phyloP scores from a whole-genome alignment of 305 asterid species.

The Solanum hybrid region DNA sequence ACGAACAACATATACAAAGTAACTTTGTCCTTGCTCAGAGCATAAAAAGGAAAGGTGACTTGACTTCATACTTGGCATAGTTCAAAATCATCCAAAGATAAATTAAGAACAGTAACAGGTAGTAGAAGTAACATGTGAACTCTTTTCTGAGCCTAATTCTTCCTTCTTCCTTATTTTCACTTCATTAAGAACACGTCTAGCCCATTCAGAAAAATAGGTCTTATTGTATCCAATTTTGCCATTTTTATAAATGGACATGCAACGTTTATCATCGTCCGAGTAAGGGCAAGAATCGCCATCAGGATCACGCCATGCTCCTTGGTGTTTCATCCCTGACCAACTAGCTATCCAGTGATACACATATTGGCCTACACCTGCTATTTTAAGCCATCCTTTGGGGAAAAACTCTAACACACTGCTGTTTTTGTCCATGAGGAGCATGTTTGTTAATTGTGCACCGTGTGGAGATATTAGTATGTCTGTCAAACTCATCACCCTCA shows the following conservation, averaged over 20 bases:
- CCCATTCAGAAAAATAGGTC: slow-evolving; percentile 44
- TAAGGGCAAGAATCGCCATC: slow-evolving; percentile 34
- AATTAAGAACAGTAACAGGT: background rate
- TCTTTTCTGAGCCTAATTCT: background rate
- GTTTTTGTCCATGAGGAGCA: slow-evolving; percentile 59
- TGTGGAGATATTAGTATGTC: slow-evolving; percentile 62
- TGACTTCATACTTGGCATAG: background rate
- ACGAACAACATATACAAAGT: too few species aligned
- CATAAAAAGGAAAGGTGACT: too few species aligned
- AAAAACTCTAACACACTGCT: slow-evolving; percentile 67
- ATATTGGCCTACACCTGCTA: slow-evolving; percentile 65
- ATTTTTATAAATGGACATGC: slow-evolving; percentile 47
- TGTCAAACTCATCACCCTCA: slow-evolving; percentile 48
- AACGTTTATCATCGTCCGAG: slow-evolving; percentile 43
- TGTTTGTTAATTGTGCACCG: slow-evolving; percentile 65
- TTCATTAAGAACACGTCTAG: slow-evolving; percentile 27
- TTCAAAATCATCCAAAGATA: background rate
- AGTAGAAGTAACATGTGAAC: background rate
- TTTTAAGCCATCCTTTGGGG: slow-evolving; percentile 70
- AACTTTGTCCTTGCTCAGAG: too few species aligned
- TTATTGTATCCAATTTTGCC: slow-evolving; percentile 46
- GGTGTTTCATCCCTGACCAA: slow-evolving; percentile 73
- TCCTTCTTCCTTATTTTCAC: slow-evolving; percentile 31
- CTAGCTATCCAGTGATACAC: slow-evolving; percentile 66
- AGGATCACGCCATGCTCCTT: slow-evolving; percentile 73